Base-by-base conservation (phyloP, 805 yeast genomes). In the Candida berthetii region DNA sequence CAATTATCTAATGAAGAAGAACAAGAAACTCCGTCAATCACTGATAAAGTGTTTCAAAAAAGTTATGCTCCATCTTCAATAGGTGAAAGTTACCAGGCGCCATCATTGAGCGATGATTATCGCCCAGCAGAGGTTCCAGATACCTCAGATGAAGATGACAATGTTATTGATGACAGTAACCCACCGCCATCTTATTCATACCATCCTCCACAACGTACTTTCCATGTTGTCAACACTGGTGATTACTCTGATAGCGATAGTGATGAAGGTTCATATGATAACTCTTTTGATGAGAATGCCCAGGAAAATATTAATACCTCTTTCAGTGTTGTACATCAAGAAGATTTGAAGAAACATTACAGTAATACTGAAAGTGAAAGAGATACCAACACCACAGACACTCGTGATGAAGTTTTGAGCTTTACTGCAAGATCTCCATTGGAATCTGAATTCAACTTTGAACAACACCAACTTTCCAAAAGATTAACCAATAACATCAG, bases 341-440 rank as follows among this genome's bases (percentile, higher is more conserved):
- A 38, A 8, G 36, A 39, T 14, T 14, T 19, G 5, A 20, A 11
- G 10, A 19, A 28, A n/a, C 18, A 8, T 9, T 14, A 24, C 20
- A 7, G 7, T 17, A 25, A 41, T 9, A 40, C 40, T 8, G 45
- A 36, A 28, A 20, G 14, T 18, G 40, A 31, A 14, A 32, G 31
- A 28, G 29, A 13, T 19, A 28, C 22, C 7, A 29, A 15, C 9
- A 35, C n/a, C 32, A 42, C 22, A 33, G 48, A 36, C 9, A 52
- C 47, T 14, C 57, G 44, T 2, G 51, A 53, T 36, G 64, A 52
- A 2, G 56, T 48, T 6, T 40, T 66, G 17, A 59, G 58, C 36
- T 66, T 66, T 42, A 57, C 55, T 7, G 68, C 66, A 2, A 54
- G 58, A 38, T 57, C 69, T 2, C 66, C 68, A 7, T 49, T 50